A percentile compares a stretch with the other conserved stretches of the same genome.
Evolutionary conservation across 2,329 filamentous ascomycete genomes (phyloP).

Genomic region (Colletotrichum neosansevieriae): DNA sequence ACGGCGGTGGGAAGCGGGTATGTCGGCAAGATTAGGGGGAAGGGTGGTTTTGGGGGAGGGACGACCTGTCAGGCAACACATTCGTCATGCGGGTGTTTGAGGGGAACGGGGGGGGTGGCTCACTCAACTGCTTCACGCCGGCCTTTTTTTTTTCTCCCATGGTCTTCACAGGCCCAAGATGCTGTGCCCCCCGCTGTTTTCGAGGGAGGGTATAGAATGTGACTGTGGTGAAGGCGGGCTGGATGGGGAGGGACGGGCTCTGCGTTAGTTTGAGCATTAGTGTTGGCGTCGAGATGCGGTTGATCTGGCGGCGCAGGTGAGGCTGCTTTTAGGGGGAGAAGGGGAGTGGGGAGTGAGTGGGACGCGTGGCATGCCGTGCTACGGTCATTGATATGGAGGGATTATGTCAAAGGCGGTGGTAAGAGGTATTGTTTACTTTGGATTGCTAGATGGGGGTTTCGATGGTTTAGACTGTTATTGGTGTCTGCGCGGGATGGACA

Average conservation of each 20-base stretch:
- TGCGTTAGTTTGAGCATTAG: constrained; percentile 1
- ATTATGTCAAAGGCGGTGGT: neutral
- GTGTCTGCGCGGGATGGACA: neutral
- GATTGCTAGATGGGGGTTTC: neutral
- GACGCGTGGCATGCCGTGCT: neutral
- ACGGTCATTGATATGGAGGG: neutral
- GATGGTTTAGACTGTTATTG: neutral
- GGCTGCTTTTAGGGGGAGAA: neutral
- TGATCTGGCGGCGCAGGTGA: constrained; percentile 2
- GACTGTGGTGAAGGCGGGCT: neutral
- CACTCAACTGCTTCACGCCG: neutral
- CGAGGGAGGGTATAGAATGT: neutral
- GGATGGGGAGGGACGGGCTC: neutral
- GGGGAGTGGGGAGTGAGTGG: neutral
- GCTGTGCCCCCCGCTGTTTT: no score
- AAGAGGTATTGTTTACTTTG: neutral
- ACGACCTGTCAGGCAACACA: constrained; percentile 2
- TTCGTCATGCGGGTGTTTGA: constrained; percentile 19
- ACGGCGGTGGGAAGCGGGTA: constrained; percentile 34
- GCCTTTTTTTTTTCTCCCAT: neutral
- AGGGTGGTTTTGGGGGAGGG: neutral
- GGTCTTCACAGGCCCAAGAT: no score
- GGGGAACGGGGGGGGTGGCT: neutral
- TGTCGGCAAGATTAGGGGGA: constrained; percentile 20
- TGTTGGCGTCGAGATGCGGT: neutral